Base-by-base conservation (phyloP, 1,139 yeast genomes). In the Debaryomyces singareniensis region DNA sequence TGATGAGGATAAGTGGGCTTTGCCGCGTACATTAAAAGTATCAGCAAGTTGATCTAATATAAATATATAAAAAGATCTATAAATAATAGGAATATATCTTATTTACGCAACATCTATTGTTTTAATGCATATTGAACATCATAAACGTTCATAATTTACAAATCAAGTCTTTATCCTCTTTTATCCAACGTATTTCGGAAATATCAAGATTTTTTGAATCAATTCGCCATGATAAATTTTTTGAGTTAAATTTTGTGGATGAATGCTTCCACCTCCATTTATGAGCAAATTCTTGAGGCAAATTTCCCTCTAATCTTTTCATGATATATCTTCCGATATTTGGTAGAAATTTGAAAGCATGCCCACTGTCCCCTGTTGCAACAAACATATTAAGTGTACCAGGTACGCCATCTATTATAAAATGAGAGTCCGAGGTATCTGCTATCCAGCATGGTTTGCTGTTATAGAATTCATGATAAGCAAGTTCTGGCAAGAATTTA, bases 281-380 rank as follows among this genome's bases (percentile, higher is more conserved):
- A 13, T 7, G 13, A 23, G 9, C 25, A 23, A 7, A 23, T 12
- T 23, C 25, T 7, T 10, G 13, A 23, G 11, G 7, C 13, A 23
- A 23, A 6, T 23, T 23, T 7, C 14, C 25, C 11, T 23, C 25
- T 12, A 23, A 13, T 13, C 13, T 10, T 7, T 9, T 13, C 7
- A 45, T 32, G 13, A 51, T 48, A 35, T 61, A 64, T 30, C 46
- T 49, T 3, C 72, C 71, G 28, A 65, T 55, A 33, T 53, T 58
- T n/a, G 71, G 71, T 28, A 65, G 36, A 28, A 58, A 61, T 42
- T 64, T 65, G 40, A 52, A 63, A 2, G 54, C 70, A 42, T 63
- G 68, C 3, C 70, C 71, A 5, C 70, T 58, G 40, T 63, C 71
- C 6, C 56, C 56, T 5, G 55, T 46, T 11, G 46, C 54, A 15